phyloP scores from a whole-genome alignment of 2,329 filamentous ascomycete genomes.

The Nemania abortiva region DNA sequence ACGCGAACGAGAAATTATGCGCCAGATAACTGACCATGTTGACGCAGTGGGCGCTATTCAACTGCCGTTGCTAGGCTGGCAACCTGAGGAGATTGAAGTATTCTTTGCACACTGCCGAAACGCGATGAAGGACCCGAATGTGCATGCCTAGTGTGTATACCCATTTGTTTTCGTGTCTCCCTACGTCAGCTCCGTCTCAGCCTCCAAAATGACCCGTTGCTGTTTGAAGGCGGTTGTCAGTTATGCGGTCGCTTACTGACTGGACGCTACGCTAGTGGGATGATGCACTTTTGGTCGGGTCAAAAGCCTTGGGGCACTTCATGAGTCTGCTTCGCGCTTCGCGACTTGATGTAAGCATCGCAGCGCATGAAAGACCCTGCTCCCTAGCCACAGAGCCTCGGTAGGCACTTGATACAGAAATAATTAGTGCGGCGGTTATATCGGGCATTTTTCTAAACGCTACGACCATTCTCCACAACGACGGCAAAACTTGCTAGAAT shows the following conservation, averaged over 20 bases:
- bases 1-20: background rate
- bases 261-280: constrained; percentile 40
- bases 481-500: constrained; percentile 21
- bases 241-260: constrained; percentile 11
- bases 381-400: constrained; percentile 4
- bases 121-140: constrained; percentile 47
- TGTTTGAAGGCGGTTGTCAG: background rate
- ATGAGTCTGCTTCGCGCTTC: constrained; percentile 1
- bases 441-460: background rate
- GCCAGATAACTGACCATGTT: constrained; percentile 16
- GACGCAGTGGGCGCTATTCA: constrained; percentile 54
- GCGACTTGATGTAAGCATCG: constrained; percentile 11
- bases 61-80: constrained; percentile 55
- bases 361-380: constrained; percentile 4
- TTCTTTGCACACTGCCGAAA: constrained; percentile 47
- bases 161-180: background rate
- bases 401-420: background rate
- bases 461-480: background rate
- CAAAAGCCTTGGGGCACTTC: constrained; percentile 52
- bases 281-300: constrained; percentile 59
- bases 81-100: constrained; percentile 45
- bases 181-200: background rate
- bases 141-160: constrained; percentile 48
- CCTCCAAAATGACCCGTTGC: background rate
- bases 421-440: constrained; percentile 7